Evolutionary conservation across 176 grass and related monocot species (phyloP).

Genomic region (Alopecurus myosuroides): DNA sequence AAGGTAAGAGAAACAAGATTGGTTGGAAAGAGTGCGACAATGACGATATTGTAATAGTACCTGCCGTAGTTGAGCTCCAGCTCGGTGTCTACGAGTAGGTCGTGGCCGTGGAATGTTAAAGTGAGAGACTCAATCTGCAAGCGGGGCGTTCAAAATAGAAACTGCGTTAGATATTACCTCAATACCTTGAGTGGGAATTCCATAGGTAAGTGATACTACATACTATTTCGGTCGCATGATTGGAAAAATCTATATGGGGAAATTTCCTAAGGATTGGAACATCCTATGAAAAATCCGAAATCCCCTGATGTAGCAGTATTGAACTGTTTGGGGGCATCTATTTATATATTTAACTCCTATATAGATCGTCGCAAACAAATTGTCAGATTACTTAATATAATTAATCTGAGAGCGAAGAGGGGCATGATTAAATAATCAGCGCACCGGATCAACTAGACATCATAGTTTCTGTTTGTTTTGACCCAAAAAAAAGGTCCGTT

Average conservation of each 20-base stretch:
- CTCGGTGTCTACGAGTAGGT: conserved; percentile 38
- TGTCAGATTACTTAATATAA: not conserved
- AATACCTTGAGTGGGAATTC: not conserved
- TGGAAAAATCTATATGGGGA: not conserved
- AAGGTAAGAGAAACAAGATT: not conserved
- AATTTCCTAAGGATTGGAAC: not conserved
- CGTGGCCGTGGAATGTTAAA: conserved; percentile 41
- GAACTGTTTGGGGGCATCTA: not conserved
- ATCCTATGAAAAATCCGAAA: not conserved
- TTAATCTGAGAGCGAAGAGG: not conserved
- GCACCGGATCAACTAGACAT: not conserved
- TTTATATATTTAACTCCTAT: not conserved
- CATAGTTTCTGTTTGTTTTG: not conserved
- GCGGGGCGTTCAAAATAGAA: not conserved
- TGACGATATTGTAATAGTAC: not conserved
- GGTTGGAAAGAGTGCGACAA: not conserved
- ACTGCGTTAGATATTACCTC: not conserved
- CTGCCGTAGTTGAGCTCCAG: conserved; percentile 39
- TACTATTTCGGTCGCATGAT: not conserved
- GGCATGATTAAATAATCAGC: not conserved
- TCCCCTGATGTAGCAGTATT: not conserved
- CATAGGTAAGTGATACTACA: not conserved
- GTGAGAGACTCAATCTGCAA: conserved; percentile 47
- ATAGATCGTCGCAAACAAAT: not conserved
- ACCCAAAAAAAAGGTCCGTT: too few relatives aligned